These are phyloP conservation scores for Coemansia guatemalensis DNA, from an alignment of 192 early-diverging fungal genomes.

Conservation along the genomic window DNA sequence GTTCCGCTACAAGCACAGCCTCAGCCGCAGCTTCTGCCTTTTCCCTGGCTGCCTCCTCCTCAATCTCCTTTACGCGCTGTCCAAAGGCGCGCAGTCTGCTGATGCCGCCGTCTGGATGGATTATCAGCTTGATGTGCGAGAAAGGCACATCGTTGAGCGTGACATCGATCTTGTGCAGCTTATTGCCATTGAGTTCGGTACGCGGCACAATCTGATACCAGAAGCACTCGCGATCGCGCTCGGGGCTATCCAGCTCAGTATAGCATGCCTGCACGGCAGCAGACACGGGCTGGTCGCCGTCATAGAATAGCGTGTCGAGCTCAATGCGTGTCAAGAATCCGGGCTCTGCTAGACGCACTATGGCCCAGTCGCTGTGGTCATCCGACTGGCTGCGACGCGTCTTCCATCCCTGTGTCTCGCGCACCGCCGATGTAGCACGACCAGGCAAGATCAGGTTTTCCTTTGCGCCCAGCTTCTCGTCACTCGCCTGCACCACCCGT, in stretches of 20 bases:
- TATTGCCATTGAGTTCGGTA: constrained; percentile 43
- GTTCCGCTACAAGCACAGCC: constrained; percentile 37
- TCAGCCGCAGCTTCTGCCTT: constrained; percentile 49
- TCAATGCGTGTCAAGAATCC: constrained; percentile 75
- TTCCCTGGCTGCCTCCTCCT: constrained; percentile 49
- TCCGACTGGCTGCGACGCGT: constrained; percentile 67
- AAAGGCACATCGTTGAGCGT: constrained; percentile 60
- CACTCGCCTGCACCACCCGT: constrained; percentile 58
- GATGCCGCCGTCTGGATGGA: constrained; percentile 83
- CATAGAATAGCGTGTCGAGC: constrained; percentile 82
- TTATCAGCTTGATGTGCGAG: constrained; percentile 65
- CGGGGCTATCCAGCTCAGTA: constrained; percentile 51
- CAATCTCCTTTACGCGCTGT: constrained; percentile 53
- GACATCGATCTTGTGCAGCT: constrained; percentile 66
- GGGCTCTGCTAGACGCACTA: constrained; percentile 69
- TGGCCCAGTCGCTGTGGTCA: constrained; percentile 70
- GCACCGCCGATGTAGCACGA: constrained; percentile 61
- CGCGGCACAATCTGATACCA: constrained; percentile 67
- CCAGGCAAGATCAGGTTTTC: constrained; percentile 77
- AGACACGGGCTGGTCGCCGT: constrained; percentile 82
- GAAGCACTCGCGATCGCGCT: constrained; percentile 48
- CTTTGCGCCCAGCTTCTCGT: constrained; percentile 66
- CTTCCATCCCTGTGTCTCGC: constrained; percentile 82
- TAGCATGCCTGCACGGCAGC: constrained; percentile 69
- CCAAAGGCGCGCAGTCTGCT: constrained; percentile 80